Base-by-base conservation (phyloP, 345 rosid genomes). In the Odontarrhena argentea region DNA sequence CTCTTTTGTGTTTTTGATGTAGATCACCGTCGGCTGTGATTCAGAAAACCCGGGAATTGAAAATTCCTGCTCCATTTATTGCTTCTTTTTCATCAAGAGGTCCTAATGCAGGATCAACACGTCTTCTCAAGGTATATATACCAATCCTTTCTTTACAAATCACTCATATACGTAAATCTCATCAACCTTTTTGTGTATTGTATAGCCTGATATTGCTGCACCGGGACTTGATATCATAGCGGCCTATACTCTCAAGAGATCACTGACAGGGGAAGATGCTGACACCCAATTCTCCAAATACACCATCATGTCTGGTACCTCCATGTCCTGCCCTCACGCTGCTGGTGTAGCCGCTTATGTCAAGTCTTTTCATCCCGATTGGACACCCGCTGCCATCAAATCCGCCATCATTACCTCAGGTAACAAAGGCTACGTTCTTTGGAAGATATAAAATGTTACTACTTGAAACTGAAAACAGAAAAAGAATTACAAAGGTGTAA, bases 41-140 rank as follows among this genome's bases (percentile, higher is more conserved):
- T 74, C 26, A 82, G 77, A 77, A 60, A 65, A 76, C 91, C 7
- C 56, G 82, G 40, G 84, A 87, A 85, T 74, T 81, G 3, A 71
- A 55, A 38, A 37, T 79, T 55, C 81, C 79, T 2, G 98, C 98
- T 63, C 97, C 98, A 0, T 84, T 86, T 61, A 36, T 78, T 61
- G 97, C 92, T 64, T 89, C 97, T 0, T 92, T 92, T 77, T 92
- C 98, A 65, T 89, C 97, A 38, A 76, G 98, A 46, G 98, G 96
- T 55, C 98, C 98, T 30, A 92, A 84, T 71, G 88, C 96, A 15
- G 88, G 85, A 55, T 83, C 96, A 37, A 63, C 22, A 37, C 84
- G 72, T 51, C 62, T 92, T 68, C 96, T 92, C 68, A 92, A 92
- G 96, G 96, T 86, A 63, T 6, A 18, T 7, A 0, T 32, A 14